Conservation (phyloP, 192 early-diverging fungal genomes). For the Umbelopsis sp. region DNA sequence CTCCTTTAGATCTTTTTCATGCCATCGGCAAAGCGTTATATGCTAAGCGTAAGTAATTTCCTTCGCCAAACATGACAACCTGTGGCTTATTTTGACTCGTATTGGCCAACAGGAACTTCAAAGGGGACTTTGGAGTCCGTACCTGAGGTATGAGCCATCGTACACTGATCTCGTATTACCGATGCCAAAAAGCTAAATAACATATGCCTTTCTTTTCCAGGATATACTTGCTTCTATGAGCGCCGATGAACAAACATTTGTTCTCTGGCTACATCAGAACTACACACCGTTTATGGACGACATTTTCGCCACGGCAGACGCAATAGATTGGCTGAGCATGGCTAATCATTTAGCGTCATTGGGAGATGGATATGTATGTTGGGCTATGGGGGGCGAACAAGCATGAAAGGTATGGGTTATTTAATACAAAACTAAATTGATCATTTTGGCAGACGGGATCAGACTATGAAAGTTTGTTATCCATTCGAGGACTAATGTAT, state of each 20-base stretch:
- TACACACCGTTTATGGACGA: constrained; percentile 8
- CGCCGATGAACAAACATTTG: not conserved
- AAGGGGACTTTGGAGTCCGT: constrained; percentile 1
- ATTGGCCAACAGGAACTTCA: not conserved
- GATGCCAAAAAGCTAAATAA: not conserved
- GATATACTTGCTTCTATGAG: constrained; percentile 8
- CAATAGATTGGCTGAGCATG: not conserved
- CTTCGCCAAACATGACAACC: too few relatives aligned
- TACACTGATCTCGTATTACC: not conserved
- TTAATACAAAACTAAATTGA: not conserved
- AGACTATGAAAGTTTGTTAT: constrained; percentile 10
- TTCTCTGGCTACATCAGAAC: constrained; percentile 16
- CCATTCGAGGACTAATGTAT: constrained; percentile 8
- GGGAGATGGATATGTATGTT: constrained; percentile 6
- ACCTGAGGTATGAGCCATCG: not conserved
- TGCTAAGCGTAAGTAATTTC: constrained; percentile 20
- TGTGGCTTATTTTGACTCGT: too few relatives aligned
- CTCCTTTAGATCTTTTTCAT: constrained; percentile 22
- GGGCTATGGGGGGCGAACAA: not conserved
- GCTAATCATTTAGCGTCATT: constrained; percentile 18
- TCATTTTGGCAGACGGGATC: not conserved
- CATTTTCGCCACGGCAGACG: not conserved
- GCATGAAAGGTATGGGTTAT: not conserved
- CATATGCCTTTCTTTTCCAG: not conserved
- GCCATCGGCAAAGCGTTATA: constrained; percentile 25